A percentile compares a stretch with the other conserved stretches of the same genome.
Evolutionary conservation across 176 grass and related monocot species (phyloP).

Genomic region (Zoysia pacifica): DNA sequence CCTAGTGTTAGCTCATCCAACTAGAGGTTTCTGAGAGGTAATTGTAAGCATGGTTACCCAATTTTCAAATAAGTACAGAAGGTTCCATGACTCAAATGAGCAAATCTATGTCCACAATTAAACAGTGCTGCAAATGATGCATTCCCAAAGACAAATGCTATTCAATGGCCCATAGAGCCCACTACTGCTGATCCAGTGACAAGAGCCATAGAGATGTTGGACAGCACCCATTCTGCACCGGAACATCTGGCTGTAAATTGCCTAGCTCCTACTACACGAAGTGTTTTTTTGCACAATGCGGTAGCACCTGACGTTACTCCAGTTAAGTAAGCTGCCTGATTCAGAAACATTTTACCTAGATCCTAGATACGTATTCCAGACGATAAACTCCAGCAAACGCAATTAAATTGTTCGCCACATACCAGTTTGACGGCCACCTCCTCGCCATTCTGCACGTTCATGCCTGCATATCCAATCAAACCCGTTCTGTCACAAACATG

Average conservation of each 20-base stretch:
- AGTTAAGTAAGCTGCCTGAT: background rate
- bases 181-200: background rate
- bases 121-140: background rate
- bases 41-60: background rate
- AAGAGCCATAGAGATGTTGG: background rate
- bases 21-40: background rate
- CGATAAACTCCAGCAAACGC: background rate
- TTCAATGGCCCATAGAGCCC: background rate
- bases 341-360: background rate
- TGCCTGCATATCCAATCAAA: conserved; percentile 37
- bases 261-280: background rate
- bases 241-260: background rate
- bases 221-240: background rate
- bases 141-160: background rate
- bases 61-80: background rate
- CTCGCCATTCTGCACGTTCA: conserved; percentile 48
- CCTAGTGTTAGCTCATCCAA: background rate
- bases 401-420: conserved; percentile 8
- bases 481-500: conserved; percentile 2
- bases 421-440: conserved; percentile 51
- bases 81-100: conserved; percentile 10
- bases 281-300: background rate
- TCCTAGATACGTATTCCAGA: background rate
- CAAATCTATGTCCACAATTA: background rate
- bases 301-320: background rate